Evolutionary conservation across 106 monocot species (phyloP).

Genomic region (Gastrodia elata): DNA sequence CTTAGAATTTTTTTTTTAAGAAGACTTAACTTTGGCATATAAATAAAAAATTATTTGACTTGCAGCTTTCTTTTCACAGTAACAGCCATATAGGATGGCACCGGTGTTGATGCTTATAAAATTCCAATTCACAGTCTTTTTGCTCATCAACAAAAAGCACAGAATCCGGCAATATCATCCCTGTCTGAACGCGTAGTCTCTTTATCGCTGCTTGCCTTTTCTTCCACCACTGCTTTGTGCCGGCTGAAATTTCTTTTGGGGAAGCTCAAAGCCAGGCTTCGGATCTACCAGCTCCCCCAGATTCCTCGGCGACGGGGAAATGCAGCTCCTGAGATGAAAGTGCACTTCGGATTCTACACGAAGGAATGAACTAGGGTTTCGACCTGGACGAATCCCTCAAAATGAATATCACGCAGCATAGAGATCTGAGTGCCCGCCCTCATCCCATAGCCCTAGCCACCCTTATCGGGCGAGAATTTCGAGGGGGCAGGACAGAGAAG

Average conservation of each 20-base stretch:
- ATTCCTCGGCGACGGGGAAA: background rate
- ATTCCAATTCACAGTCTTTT: too few species aligned
- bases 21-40: too few species aligned
- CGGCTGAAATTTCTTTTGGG: background rate
- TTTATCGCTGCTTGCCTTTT: background rate
- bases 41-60: too few species aligned
- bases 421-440: slow-evolving; percentile 25
- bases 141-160: background rate
- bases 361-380: slow-evolving; percentile 7
- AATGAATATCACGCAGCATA: slow-evolving; percentile 26
- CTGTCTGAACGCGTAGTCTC: background rate
- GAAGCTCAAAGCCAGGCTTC: background rate
- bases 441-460: slow-evolving; percentile 71
- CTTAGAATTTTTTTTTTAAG: too few species aligned
- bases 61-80: too few species aligned
- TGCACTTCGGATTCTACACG: background rate
- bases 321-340: slow-evolving; percentile 2
- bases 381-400: background rate
- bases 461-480: slow-evolving; percentile 85
- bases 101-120: too few species aligned
- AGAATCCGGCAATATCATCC: background rate
- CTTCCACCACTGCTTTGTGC: too few species aligned
- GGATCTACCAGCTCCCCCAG: background rate
- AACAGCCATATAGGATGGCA: too few species aligned
- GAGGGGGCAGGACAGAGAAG: slow-evolving; percentile 37